Evolutionary conservation across 2,329 filamentous ascomycete species (phyloP), one percentile per base, ranked within the genome.

Genomic region (Cladosporium halotolerans): DNA sequence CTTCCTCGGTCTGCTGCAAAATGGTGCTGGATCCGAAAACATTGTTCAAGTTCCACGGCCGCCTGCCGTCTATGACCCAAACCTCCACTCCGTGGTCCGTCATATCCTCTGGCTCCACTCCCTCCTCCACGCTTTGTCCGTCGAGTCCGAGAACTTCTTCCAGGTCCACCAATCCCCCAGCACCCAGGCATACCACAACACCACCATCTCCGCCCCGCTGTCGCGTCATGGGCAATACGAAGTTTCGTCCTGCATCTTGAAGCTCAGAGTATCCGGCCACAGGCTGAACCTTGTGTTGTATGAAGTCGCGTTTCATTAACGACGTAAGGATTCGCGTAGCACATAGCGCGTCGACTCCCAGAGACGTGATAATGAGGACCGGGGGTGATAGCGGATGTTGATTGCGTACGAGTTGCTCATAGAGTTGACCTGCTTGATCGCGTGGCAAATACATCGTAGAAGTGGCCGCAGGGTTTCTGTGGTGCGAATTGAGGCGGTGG

Each of bases 271-370:
- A 97, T 52, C 93, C 93, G 16, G 89, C 83, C 52, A 99, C 86
- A 1, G 93, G 93, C 65, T 96, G 89, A 66, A 97, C 96, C 73
- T 96, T 97, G 75, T 97, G 92, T 11, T 87, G 88, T 62, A 99
- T 95, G 68, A 95, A 97, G 76, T 99, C 93, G 77, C 92, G 87
- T 73, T 95, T 96, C 56, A 99, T 79, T n/a, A 99, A 79, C 47
- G 86, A 81, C 2, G 92, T 95, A 45, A 99, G 82, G 57, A 99
- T 96, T 57, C 91, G 89, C 69, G 90, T 95, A 58, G 91, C 93
- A 72, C 92, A 97, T 57, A 99, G 83, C 58, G 93, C 88, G 74
- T 99, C 93, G 52, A 93, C 90, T 67, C 96, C 92, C 68, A 97
- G 87, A 34, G 92, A 88, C 59, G 91, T 91, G 53, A 99, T 86